A percentile compares a stretch with the other conserved stretches of the same genome.
These are phyloP conservation scores for Nemania diffusa DNA, from an alignment of 2,329 filamentous ascomycete genomes.

Conservation along the genomic window DNA sequence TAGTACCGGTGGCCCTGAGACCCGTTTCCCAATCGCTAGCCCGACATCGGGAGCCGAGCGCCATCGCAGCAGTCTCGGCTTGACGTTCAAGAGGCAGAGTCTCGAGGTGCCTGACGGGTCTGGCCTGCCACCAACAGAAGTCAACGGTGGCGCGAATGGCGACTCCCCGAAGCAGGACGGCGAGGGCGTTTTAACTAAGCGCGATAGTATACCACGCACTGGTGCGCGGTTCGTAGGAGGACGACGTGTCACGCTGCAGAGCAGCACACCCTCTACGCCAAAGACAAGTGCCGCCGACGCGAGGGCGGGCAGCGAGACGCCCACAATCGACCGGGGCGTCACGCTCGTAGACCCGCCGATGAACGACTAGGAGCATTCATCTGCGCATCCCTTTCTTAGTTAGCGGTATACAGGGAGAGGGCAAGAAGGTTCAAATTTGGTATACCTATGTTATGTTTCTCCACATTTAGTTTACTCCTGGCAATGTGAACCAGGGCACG, in stretches of 20 bases:
- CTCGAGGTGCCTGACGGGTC: slow-evolving; percentile 81
- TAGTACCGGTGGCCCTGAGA: slow-evolving; percentile 77
- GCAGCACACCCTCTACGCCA: slow-evolving; percentile 48
- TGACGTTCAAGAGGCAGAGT: slow-evolving; percentile 69
- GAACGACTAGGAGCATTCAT: slow-evolving; percentile 55
- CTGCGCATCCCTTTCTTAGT: slow-evolving; percentile 20
- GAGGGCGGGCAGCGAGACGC: slow-evolving; percentile 40
- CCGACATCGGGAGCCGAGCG: slow-evolving; percentile 65
- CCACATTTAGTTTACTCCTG: slow-evolving; percentile 25
- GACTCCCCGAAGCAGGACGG: slow-evolving; percentile 61
- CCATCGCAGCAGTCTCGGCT: slow-evolving; percentile 61
- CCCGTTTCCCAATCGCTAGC: slow-evolving; percentile 84
- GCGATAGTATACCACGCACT: slow-evolving; percentile 69
- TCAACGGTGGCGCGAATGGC: slow-evolving; percentile 56
- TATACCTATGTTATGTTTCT: slow-evolving; percentile 1
- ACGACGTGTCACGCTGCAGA: slow-evolving; percentile 56
- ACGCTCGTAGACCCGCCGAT: slow-evolving; percentile 64
- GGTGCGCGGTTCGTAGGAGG: slow-evolving; percentile 63
- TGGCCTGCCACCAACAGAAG: slow-evolving; percentile 54
- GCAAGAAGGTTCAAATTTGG: slow-evolving; percentile 6
- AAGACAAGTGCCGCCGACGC: slow-evolving; percentile 38
- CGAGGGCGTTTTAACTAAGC: slow-evolving; percentile 66
- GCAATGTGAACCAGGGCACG: slow-evolving; percentile 20
- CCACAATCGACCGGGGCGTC: slow-evolving; percentile 55
- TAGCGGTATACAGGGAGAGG: not conserved